These are phyloP conservation scores for Talaromyces albobiverticillius DNA, from an alignment of 2,329 filamentous ascomycete genomes.

Conservation along the genomic window DNA sequence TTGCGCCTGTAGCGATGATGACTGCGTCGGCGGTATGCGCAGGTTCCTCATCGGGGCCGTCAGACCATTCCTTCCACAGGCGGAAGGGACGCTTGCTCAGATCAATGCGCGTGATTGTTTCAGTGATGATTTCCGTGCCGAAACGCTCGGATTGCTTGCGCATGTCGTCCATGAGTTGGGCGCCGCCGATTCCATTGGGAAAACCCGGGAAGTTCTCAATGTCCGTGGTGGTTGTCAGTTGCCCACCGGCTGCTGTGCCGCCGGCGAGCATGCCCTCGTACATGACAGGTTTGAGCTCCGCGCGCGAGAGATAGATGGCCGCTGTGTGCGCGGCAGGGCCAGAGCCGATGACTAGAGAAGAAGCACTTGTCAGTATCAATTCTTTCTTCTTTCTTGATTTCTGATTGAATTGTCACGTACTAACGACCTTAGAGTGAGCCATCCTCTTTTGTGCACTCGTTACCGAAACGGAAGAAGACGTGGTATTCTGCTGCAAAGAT, in stretches of 20 bases:
- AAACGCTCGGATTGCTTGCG: conserved; percentile 85
- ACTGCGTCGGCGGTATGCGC: conserved; percentile 83
- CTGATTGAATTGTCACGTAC: no score
- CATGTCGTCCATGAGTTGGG: conserved; percentile 94
- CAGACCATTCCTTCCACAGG: conserved; percentile 86
- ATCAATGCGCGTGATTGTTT: conserved; percentile 88
- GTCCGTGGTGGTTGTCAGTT: conserved; percentile 97
- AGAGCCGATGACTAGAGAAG: conserved; percentile 71
- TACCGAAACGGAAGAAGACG: conserved; percentile 32
- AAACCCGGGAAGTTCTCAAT: conserved; percentile 98
- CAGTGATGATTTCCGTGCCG: conserved; percentile 84
- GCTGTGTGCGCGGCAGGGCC: conserved; percentile 97
- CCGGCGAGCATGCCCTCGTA: conserved; percentile 99
- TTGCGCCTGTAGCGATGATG: conserved; percentile 94
- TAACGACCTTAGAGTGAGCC: conserved; percentile 93
- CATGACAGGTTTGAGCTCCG: conserved; percentile 89
- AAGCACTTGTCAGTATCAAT: conserved; percentile 30
- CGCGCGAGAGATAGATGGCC: conserved; percentile 91
- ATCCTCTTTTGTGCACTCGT: conserved; percentile 48
- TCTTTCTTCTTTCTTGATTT: no score
- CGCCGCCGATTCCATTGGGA: conserved; percentile 80
- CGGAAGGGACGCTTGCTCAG: conserved; percentile 82
- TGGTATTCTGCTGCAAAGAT: conserved; percentile 60
- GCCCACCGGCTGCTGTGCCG: conserved; percentile 90
- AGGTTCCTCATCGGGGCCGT: conserved; percentile 65